These are phyloP conservation scores for Aphanomyces astaci DNA, from an alignment of 352 stramenopile genomes.

Conservation along the genomic window DNA sequence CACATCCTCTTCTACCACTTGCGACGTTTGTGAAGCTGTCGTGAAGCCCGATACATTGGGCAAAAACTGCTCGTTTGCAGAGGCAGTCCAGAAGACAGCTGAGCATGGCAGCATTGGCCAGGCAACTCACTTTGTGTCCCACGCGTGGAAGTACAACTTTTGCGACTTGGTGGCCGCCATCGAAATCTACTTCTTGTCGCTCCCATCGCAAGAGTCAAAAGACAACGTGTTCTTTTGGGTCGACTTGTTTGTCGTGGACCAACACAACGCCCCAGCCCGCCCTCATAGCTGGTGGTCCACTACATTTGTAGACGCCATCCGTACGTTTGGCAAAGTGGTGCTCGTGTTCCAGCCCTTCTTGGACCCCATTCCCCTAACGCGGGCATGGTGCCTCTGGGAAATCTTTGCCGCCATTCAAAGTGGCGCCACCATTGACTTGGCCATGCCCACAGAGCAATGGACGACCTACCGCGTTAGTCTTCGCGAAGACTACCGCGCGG, in stretches of 20 bases:
- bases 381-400: slow-evolving; percentile 24
- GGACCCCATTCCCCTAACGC: slow-evolving; percentile 17
- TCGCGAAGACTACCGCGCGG: slow-evolving; percentile 10
- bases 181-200: slow-evolving; percentile 4
- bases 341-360: slow-evolving; percentile 18
- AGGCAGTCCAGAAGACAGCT: neutral
- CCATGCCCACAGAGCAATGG: slow-evolving; percentile 24
- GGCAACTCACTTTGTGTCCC: slow-evolving; percentile 23
- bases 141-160: slow-evolving; percentile 24
- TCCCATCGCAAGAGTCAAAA: neutral
- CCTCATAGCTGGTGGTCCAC: slow-evolving; percentile 18
- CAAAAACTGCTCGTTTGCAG: neutral
- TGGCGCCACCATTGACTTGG: neutral
- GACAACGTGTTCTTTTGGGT: slow-evolving; percentile 14
- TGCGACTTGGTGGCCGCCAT: slow-evolving; percentile 14
- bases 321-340: slow-evolving; percentile 18
- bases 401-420: slow-evolving; percentile 14
- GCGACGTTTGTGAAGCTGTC: slow-evolving; percentile 10
- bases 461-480: slow-evolving; percentile 14
- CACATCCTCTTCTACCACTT: neutral
- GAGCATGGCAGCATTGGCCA: neutral
- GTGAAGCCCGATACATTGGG: slow-evolving; percentile 9
- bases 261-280: slow-evolving; percentile 14
- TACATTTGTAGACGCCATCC: slow-evolving; percentile 22
- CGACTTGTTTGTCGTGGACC: slow-evolving; percentile 22